Percentiles rank a stretch among this genome's conserved stretches.
Evolutionary conservation across 441 rosid species (phyloP).

Genomic region (Populus hybrid): DNA sequence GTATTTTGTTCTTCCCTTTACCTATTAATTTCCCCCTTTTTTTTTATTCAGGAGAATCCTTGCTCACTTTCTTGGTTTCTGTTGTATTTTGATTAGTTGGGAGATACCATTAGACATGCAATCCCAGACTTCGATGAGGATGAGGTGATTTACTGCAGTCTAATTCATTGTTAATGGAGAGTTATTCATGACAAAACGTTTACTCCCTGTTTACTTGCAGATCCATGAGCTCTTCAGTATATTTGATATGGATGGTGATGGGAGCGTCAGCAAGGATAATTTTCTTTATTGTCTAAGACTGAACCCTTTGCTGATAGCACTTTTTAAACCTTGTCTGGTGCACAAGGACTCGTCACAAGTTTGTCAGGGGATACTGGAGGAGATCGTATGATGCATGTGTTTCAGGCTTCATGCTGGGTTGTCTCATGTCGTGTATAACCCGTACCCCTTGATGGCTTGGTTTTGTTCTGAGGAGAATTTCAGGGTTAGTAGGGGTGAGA

Average conservation of each 20-base stretch:
- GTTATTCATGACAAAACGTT: not conserved
- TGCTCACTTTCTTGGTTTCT: slow-evolving; percentile 14
- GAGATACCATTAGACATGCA: slow-evolving; percentile 47
- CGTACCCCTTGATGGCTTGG: not conserved
- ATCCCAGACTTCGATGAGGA: slow-evolving; percentile 50
- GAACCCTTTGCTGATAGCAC: slow-evolving; percentile 69
- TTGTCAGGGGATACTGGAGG: slow-evolving; percentile 24
- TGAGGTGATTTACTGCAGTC: slow-evolving; percentile 43
- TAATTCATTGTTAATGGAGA: not conserved
- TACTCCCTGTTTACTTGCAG: slow-evolving; percentile 32
- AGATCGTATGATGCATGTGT: slow-evolving; percentile 30
- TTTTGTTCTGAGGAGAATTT: not conserved
- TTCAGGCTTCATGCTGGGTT: not conserved
- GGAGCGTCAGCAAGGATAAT: slow-evolving; percentile 46
- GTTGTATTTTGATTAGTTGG: slow-evolving; percentile 49
- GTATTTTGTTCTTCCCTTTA: slow-evolving; percentile 34
- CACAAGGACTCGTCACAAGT: slow-evolving; percentile 25
- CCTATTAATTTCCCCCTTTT: not conserved
- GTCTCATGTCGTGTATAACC: not conserved
- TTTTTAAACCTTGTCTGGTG: slow-evolving; percentile 43
- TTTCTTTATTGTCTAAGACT: slow-evolving; percentile 52
- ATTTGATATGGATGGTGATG: slow-evolving; percentile 55
- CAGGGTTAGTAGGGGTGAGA: slow-evolving; percentile 1
- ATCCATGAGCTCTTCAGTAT: slow-evolving; percentile 46
- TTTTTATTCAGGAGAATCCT: slow-evolving; percentile 5